These are phyloP conservation scores for Marasmius oreades DNA, from an alignment of 1,284 basidiomycete genomes.

Conservation along the genomic window DNA sequence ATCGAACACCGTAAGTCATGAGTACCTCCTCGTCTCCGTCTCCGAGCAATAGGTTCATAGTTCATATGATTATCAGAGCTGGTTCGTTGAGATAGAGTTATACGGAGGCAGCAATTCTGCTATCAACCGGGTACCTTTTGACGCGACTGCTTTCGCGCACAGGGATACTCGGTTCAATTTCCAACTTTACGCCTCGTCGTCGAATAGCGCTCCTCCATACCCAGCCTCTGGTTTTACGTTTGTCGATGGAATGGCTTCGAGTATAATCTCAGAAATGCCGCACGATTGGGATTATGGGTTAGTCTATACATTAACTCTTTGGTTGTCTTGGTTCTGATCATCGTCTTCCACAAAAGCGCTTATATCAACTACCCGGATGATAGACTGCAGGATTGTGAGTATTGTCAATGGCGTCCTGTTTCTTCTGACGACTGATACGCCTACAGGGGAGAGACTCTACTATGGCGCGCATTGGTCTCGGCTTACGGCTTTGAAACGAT, in stretches of 20 bases:
- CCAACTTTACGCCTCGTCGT: conserved; percentile 37
- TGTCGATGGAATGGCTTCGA: conserved; percentile 22
- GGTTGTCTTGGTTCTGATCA: neutral
- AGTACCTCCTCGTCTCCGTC: neutral
- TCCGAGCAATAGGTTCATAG: neutral
- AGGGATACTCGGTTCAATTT: conserved; percentile 34
- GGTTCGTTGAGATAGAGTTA: conserved; percentile 40
- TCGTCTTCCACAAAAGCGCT: conserved; percentile 21
- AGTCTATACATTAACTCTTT: neutral
- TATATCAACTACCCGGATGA: conserved; percentile 40
- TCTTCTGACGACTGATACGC: neutral
- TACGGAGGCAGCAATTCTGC: conserved; percentile 40
- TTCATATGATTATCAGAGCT: conserved; percentile 23
- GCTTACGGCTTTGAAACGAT: conserved; percentile 26
- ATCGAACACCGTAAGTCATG: neutral
- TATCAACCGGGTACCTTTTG: conserved; percentile 30
- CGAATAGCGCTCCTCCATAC: conserved; percentile 28
- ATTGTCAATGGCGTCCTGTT: neutral
- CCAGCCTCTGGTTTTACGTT: conserved; percentile 31
- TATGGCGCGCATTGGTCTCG: conserved; percentile 30
- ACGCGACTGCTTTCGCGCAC: conserved; percentile 34
- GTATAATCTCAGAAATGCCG: conserved; percentile 31
- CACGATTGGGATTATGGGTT: conserved; percentile 35
- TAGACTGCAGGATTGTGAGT: conserved; percentile 32
- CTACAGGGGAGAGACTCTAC: conserved; percentile 27